Conservation (phyloP, 805 yeast genomes). For the Kluyveromyces aestuarii region DNA sequence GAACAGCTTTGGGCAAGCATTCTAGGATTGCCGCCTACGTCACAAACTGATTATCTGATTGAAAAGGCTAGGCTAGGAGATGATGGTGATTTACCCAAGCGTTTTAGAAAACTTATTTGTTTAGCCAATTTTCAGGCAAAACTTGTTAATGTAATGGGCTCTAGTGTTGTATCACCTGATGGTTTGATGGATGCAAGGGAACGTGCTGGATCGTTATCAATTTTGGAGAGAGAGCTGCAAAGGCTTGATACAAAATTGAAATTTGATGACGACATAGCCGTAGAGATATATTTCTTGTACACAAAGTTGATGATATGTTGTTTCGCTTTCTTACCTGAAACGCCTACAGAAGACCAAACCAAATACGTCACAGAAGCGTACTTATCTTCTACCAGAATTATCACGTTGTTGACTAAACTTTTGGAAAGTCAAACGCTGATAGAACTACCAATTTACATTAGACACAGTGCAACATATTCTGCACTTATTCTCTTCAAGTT, state of each 20-base stretch:
- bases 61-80: conserved; percentile 69
- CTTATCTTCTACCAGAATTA: conserved; percentile 67
- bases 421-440: conserved; percentile 61
- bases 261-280: conserved; percentile 53
- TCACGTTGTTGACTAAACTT: conserved; percentile 67
- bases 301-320: conserved; percentile 75
- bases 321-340: conserved; percentile 85
- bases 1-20: conserved; percentile 89
- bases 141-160: conserved; percentile 77
- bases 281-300: conserved; percentile 72
- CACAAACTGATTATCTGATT: conserved; percentile 72
- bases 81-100: conserved; percentile 44
- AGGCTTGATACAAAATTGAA: conserved; percentile 56
- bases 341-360: conserved; percentile 80
- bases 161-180: conserved; percentile 76
- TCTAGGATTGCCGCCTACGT: conserved; percentile 79
- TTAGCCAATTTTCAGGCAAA: conserved; percentile 78
- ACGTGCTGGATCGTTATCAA: conserved; percentile 71
- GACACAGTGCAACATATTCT: conserved; percentile 79
- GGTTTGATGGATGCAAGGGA: conserved; percentile 79
- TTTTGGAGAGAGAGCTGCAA: conserved; percentile 70
- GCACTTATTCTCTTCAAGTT: conserved; percentile 72
- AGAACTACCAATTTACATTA: conserved; percentile 76
- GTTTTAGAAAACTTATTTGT: conserved; percentile 62
- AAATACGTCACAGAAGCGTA: conserved; percentile 77